Percentiles rank a stretch among this genome's conserved stretches.
These are phyloP conservation scores for Phragmites australis DNA, from an alignment of 176 grass and related monocot species.

Conservation along the genomic window DNA sequence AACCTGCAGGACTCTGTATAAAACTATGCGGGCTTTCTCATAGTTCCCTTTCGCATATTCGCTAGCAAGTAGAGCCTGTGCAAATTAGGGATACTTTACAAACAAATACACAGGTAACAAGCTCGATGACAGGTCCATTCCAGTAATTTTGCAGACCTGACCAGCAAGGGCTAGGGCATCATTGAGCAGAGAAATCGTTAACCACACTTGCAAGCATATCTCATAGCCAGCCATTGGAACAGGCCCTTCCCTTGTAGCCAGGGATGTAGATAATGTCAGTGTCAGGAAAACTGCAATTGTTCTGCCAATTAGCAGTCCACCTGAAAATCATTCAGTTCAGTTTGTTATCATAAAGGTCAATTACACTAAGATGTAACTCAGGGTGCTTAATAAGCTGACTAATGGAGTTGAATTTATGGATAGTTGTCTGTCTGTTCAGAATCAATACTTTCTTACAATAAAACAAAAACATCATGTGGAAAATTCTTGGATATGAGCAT, in stretches of 20 bases:
- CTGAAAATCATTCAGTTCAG: constrained; percentile 46
- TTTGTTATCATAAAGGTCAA: constrained; percentile 21
- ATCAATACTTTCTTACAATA: neutral
- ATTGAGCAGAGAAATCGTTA: constrained; percentile 81
- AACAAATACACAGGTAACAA: neutral
- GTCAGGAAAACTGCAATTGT: constrained; percentile 76
- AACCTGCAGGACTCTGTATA: constrained; percentile 81
- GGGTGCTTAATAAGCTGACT: neutral
- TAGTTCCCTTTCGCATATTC: constrained; percentile 83
- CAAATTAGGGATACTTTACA: constrained; percentile 28
- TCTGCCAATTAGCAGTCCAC: constrained; percentile 77
- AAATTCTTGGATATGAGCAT: constrained; percentile 12
- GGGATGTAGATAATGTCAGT: constrained; percentile 71
- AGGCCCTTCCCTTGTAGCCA: constrained; percentile 79
- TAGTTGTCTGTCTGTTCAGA: neutral
- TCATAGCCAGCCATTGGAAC: constrained; percentile 88
- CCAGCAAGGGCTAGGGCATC: constrained; percentile 91
- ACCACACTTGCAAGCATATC: constrained; percentile 92
- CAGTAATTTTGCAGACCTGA: constrained; percentile 58
- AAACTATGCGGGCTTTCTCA: constrained; percentile 62
- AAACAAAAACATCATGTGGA: constrained; percentile 11
- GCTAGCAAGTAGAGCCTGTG: constrained; percentile 77
- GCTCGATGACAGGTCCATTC: neutral
- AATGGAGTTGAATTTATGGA: neutral
- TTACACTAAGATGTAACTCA: neutral